phyloP scores from a whole-genome alignment of 805 yeast genomes.

The Pichia insulana region DNA sequence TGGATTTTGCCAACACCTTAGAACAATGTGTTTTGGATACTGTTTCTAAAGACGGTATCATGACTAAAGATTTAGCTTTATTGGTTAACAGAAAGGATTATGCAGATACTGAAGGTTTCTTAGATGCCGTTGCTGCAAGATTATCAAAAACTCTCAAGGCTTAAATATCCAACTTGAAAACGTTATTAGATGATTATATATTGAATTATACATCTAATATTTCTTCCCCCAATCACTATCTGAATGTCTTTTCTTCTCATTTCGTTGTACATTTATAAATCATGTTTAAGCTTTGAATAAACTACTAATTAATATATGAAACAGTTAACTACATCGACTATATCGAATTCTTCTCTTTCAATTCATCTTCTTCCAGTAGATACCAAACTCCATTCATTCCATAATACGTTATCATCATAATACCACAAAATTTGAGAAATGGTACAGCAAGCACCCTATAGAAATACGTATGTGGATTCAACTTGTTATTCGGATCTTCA shows the following conservation, averaged over 20 bases:
- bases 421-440: constrained; percentile 33
- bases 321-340: not conserved
- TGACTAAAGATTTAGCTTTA: constrained; percentile 78
- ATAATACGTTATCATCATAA: constrained; percentile 41
- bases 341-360: not conserved
- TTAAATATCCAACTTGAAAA: not conserved
- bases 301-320: constrained; percentile 2
- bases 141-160: constrained; percentile 15
- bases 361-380: constrained; percentile 27
- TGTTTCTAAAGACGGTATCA: constrained; percentile 63
- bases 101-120: constrained; percentile 68
- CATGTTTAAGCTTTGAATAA: constrained; percentile 5
- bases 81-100: constrained; percentile 51
- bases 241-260: not conserved
- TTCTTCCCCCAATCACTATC: not conserved
- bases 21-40: constrained; percentile 66
- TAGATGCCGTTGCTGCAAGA: constrained; percentile 62
- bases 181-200: not conserved
- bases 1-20: constrained; percentile 53
- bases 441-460: constrained; percentile 42
- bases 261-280: not conserved
- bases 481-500: constrained; percentile 11
- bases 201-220: constrained; percentile 5
- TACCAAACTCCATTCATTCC: constrained; percentile 38
- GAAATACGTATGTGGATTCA: constrained; percentile 29